These are phyloP conservation scores for Ogataea philodendri DNA, from an alignment of 805 yeast species.

Conservation along the genomic window DNA sequence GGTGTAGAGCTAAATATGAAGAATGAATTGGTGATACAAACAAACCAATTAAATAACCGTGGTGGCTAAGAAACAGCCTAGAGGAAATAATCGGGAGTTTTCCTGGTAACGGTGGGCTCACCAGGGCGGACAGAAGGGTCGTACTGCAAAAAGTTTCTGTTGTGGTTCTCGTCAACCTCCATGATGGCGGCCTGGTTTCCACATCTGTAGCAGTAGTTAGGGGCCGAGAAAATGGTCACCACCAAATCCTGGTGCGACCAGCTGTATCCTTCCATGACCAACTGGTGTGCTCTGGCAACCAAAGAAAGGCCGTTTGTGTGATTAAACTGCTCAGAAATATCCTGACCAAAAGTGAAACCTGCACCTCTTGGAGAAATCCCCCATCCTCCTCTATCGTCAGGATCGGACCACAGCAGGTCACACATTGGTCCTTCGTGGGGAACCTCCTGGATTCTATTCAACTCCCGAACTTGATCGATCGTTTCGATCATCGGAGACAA, in stretches of 20 bases:
- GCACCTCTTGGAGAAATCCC: constrained; percentile 98
- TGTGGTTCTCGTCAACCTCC: constrained; percentile 95
- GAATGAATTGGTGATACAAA: constrained; percentile 13
- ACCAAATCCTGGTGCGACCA: constrained; percentile 95
- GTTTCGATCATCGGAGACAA: constrained; percentile 92
- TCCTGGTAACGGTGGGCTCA: constrained; percentile 95
- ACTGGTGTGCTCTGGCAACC: constrained; percentile 93
- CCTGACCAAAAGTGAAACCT: constrained; percentile 97
- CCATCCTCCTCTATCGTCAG: constrained; percentile 98
- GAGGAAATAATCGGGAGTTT: constrained; percentile 95
- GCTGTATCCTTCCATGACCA: constrained; percentile 95
- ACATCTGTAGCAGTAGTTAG: constrained; percentile 95
- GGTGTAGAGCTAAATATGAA: constrained; percentile 4
- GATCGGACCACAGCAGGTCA: constrained; percentile 94
- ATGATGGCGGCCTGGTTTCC: constrained; percentile 98
- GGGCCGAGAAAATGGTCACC: constrained; percentile 92
- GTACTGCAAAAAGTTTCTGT: constrained; percentile 88
- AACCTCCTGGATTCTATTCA: constrained; percentile 91
- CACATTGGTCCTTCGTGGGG: constrained; percentile 99
- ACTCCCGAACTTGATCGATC: constrained; percentile 85
- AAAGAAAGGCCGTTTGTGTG: constrained; percentile 82
- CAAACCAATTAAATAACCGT: constrained; percentile 12
- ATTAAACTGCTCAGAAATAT: constrained; percentile 89
- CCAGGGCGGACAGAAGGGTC: constrained; percentile 97
- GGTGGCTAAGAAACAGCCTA: constrained; percentile 30